Evolutionary conservation across 2,329 filamentous ascomycete genomes (phyloP).

Genomic region (Phoma sp.): DNA sequence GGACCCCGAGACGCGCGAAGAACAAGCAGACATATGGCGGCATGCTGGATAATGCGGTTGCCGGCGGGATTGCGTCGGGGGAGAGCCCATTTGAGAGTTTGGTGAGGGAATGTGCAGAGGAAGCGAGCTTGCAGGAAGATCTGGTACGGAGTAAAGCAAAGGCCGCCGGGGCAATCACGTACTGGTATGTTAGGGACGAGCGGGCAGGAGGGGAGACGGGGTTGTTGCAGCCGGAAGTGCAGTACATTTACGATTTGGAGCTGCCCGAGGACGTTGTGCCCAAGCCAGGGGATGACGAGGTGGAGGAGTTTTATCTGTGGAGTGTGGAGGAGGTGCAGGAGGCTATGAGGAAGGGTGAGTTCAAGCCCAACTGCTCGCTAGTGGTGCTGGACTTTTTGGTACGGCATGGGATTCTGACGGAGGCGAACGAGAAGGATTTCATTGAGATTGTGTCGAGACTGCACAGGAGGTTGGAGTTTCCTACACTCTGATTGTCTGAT

Average conservation of each 20-base stretch:
- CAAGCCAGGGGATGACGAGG: constrained; percentile 85
- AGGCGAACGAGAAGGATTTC: constrained; percentile 79
- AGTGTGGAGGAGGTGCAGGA: constrained; percentile 77
- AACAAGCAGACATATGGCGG: constrained; percentile 86
- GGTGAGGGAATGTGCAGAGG: constrained; percentile 86
- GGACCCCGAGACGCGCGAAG: constrained; percentile 79
- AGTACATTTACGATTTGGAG: constrained; percentile 91
- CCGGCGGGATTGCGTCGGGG: constrained; percentile 81
- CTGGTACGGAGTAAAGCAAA: constrained; percentile 69
- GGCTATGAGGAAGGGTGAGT: constrained; percentile 74
- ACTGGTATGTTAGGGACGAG: constrained; percentile 80
- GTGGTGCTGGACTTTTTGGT: constrained; percentile 90
- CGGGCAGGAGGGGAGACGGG: constrained; percentile 80
- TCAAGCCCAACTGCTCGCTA: constrained; percentile 91
- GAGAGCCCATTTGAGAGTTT: constrained; percentile 83
- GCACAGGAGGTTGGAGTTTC: constrained; percentile 83
- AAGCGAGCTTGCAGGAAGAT: constrained; percentile 78
- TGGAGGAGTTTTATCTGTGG: constrained; percentile 82
- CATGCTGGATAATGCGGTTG: constrained; percentile 96
- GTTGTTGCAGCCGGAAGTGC: constrained; percentile 86
- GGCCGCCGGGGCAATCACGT: constrained; percentile 76
- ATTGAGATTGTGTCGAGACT: constrained; percentile 77
- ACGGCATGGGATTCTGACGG: constrained; percentile 79
- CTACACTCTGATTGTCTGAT: constrained; percentile 46
- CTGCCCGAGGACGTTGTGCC: constrained; percentile 73